These are phyloP conservation scores for Boletus semigastroideus DNA, from an alignment of 1,284 basidiomycete genomes.

Conservation along the genomic window DNA sequence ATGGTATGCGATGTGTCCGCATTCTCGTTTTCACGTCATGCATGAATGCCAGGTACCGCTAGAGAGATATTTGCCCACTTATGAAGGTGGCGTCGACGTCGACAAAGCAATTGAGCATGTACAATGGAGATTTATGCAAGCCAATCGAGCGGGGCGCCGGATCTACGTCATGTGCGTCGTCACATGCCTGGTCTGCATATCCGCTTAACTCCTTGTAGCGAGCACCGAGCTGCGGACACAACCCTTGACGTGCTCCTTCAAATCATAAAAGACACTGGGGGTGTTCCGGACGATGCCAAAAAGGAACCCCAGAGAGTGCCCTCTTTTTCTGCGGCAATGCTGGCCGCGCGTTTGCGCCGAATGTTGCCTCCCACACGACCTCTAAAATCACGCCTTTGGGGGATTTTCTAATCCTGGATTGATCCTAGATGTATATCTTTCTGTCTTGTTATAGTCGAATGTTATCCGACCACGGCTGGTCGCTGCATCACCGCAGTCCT, in stretches of 20 bases:
- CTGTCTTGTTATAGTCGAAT: not conserved
- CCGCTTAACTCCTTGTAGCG: not conserved
- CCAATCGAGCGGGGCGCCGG: not conserved
- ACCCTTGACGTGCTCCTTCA: not conserved
- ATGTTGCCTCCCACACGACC: not conserved
- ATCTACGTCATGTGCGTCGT: slow-evolving; percentile 1
- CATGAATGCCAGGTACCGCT: slow-evolving; percentile 4
- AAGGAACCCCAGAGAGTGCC: not conserved
- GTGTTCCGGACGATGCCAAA: not conserved
- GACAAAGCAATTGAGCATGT: not conserved
- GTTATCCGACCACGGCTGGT: not conserved
- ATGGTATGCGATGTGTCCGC: not conserved
- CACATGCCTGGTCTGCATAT: not conserved
- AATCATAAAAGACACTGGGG: not conserved
- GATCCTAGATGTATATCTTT: not conserved
- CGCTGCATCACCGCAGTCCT: not conserved
- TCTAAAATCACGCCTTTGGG: not conserved
- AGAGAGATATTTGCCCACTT: slow-evolving; percentile 1
- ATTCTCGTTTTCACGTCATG: not conserved
- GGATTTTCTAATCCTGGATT: not conserved
- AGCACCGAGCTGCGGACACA: not conserved
- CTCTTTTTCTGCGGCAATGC: not conserved
- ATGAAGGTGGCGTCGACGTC: slow-evolving; percentile 1
- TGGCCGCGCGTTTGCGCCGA: not conserved
- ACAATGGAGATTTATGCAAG: not conserved